Conservation (phyloP, 768 basidiomycete genomes). For the Suillus occidentalis region DNA sequence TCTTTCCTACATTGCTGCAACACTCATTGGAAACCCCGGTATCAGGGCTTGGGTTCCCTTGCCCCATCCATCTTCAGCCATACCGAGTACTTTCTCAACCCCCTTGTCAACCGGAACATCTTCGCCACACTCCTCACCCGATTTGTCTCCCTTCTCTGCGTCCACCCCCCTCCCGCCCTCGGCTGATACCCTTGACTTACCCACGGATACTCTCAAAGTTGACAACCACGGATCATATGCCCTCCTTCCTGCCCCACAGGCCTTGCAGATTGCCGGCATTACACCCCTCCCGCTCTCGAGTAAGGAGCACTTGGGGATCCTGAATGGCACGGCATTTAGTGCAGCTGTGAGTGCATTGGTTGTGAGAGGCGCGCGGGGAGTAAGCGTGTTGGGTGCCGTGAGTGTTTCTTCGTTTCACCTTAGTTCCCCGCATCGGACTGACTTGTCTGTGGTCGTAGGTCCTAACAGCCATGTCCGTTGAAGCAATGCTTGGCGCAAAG, state of each 20-base stretch:
- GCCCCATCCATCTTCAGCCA: constrained; percentile 8
- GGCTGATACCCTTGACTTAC: constrained; percentile 39
- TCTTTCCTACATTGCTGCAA: constrained; percentile 81
- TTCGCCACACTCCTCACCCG: not conserved
- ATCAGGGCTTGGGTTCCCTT: constrained; percentile 66
- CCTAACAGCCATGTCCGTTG: constrained; percentile 80
- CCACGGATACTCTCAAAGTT: not conserved
- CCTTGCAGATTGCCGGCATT: constrained; percentile 59
- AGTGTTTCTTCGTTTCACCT: constrained; percentile 5
- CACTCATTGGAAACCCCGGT: constrained; percentile 76
- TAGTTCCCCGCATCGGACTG: not conserved
- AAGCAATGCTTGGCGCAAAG: constrained; percentile 74
- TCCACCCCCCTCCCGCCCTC: constrained; percentile 45
- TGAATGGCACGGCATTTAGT: constrained; percentile 87
- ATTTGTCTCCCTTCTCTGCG: constrained; percentile 26
- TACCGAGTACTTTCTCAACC: constrained; percentile 5
- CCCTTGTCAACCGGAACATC: constrained; percentile 1
- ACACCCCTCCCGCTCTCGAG: constrained; percentile 65
- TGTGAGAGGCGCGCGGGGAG: constrained; percentile 67
- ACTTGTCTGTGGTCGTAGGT: constrained; percentile 40
- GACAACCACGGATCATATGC: not conserved
- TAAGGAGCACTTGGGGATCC: constrained; percentile 78
- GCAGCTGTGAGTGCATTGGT: constrained; percentile 77
- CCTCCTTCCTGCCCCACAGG: constrained; percentile 36
- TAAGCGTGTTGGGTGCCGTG: constrained; percentile 54